Conservation (phyloP, 768 basidiomycete species). For the Mycena amicta region DNA sequence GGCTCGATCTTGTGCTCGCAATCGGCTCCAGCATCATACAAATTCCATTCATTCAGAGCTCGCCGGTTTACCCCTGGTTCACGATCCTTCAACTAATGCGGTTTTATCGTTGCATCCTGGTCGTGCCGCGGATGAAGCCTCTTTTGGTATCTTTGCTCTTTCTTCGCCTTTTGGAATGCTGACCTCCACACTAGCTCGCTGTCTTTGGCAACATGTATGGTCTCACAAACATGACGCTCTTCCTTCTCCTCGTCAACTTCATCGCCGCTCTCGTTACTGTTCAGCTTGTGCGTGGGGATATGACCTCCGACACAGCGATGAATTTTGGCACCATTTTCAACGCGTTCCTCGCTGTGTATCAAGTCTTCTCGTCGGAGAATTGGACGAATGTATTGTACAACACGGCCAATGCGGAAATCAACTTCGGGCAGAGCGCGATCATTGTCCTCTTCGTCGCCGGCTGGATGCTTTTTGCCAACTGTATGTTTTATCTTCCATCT, state of each 20-base stretch:
- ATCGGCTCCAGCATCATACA: slow-evolving; percentile 79
- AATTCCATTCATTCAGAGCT: slow-evolving; percentile 72
- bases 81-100: slow-evolving; percentile 83
- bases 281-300: slow-evolving; percentile 86
- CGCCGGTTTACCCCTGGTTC: slow-evolving; percentile 81
- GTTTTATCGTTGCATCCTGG: slow-evolving; percentile 91
- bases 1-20: slow-evolving; percentile 76
- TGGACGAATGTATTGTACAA: slow-evolving; percentile 81
- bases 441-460: slow-evolving; percentile 71
- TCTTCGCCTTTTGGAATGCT: background rate
- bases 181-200: slow-evolving; percentile 42
- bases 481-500: slow-evolving; percentile 47
- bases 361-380: slow-evolving; percentile 92
- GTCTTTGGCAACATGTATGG: slow-evolving; percentile 94
- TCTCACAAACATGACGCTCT: slow-evolving; percentile 88
- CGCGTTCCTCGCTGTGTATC: slow-evolving; percentile 83
- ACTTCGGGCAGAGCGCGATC: slow-evolving; percentile 69
- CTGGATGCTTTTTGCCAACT: slow-evolving; percentile 93
- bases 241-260: slow-evolving; percentile 86
- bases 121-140: slow-evolving; percentile 87
- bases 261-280: slow-evolving; percentile 81
- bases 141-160: slow-evolving; percentile 61
- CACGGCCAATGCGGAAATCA: slow-evolving; percentile 60
- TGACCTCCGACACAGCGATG: slow-evolving; percentile 52
- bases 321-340: slow-evolving; percentile 86